A percentile compares a stretch with the other conserved stretches of the same genome.
Evolutionary conservation across 352 stramenopile genomes (phyloP).

Genomic region (Aphanomyces cochlioides): DNA sequence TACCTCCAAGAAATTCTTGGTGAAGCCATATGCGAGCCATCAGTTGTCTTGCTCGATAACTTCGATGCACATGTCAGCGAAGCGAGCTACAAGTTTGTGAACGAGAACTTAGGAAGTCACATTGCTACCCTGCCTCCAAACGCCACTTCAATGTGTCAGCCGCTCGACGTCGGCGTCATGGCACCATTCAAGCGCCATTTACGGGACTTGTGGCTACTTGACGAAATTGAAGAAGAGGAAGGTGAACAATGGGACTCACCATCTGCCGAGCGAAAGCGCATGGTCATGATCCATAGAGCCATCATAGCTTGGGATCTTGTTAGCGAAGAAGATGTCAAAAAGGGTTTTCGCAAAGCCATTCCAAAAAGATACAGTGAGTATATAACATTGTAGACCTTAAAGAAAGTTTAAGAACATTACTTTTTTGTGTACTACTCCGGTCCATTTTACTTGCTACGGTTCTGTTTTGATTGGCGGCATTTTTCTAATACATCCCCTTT

Average conservation of each 20-base stretch:
- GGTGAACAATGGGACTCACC: neutral
- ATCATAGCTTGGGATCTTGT: conserved; percentile 16
- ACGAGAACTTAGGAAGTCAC: neutral
- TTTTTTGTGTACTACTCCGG: no score
- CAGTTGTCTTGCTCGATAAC: conserved; percentile 32
- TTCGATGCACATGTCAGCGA: conserved; percentile 32
- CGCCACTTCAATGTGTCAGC: conserved; percentile 29
- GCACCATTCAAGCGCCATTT: conserved; percentile 31
- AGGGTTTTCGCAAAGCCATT: no score
- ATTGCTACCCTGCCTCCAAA: conserved; percentile 28
- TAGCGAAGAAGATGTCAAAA: no score
- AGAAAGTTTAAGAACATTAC: no score
- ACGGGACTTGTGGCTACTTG: conserved; percentile 25
- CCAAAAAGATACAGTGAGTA: no score
- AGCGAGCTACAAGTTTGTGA: neutral
- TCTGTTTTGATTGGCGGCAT: no score
- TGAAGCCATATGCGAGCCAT: conserved; percentile 23
- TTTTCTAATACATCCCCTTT: no score
- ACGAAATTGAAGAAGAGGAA: neutral
- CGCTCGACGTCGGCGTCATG: conserved; percentile 31
- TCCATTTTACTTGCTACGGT: no score
- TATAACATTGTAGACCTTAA: no score
- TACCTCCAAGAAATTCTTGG: conserved; percentile 26
- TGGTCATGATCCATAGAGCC: conserved; percentile 23
- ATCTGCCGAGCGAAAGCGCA: neutral